Evolutionary conservation across 2,329 filamentous ascomycete species (phyloP).

Genomic region (Xylariaceae sp.): DNA sequence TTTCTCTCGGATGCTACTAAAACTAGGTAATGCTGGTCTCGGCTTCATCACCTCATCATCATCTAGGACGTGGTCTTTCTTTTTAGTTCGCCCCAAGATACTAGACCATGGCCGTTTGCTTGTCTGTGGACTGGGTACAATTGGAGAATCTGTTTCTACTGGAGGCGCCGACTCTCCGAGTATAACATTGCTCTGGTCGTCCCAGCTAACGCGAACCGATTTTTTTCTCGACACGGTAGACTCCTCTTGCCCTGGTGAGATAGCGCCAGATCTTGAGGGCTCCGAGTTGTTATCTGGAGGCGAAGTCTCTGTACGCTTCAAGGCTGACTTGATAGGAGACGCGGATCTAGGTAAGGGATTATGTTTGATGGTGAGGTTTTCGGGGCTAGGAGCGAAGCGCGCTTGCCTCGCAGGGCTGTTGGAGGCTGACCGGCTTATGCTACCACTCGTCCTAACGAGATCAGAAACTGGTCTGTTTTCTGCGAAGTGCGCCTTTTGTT

Average conservation of each 20-base stretch:
- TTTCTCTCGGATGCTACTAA: slow-evolving; percentile 68
- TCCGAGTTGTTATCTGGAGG: slow-evolving; percentile 49
- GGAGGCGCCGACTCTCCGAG: slow-evolving; percentile 45
- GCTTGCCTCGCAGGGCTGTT: slow-evolving; percentile 64
- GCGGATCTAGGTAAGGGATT: slow-evolving; percentile 66
- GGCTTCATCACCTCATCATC: slow-evolving; percentile 70
- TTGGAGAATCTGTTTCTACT: slow-evolving; percentile 37
- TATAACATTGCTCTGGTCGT: slow-evolving; percentile 58
- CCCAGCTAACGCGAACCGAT: slow-evolving; percentile 72
- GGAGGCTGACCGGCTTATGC: slow-evolving; percentile 38
- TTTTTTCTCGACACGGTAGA: slow-evolving; percentile 51
- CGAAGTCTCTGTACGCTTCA: slow-evolving; percentile 59
- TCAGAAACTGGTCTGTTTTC: slow-evolving; percentile 24
- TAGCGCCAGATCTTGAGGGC: slow-evolving; percentile 32
- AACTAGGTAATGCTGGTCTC: slow-evolving; percentile 68
- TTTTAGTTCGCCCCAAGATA: slow-evolving; percentile 45
- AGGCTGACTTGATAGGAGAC: slow-evolving; percentile 72
- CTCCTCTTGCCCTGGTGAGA: slow-evolving; percentile 35
- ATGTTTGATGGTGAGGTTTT: slow-evolving; percentile 57
- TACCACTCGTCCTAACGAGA: slow-evolving; percentile 18
- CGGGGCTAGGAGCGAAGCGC: slow-evolving; percentile 57
- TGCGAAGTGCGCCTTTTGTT: slow-evolving; percentile 13
- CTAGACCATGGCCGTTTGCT: slow-evolving; percentile 50
- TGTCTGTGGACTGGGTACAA: slow-evolving; percentile 37
- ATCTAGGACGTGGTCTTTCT: slow-evolving; percentile 49